Evolutionary conservation across 495 filamentous ascomycete species (phyloP), one percentile per base, ranked within the genome.

Genomic region (Aspergillus heteromorphus): DNA sequence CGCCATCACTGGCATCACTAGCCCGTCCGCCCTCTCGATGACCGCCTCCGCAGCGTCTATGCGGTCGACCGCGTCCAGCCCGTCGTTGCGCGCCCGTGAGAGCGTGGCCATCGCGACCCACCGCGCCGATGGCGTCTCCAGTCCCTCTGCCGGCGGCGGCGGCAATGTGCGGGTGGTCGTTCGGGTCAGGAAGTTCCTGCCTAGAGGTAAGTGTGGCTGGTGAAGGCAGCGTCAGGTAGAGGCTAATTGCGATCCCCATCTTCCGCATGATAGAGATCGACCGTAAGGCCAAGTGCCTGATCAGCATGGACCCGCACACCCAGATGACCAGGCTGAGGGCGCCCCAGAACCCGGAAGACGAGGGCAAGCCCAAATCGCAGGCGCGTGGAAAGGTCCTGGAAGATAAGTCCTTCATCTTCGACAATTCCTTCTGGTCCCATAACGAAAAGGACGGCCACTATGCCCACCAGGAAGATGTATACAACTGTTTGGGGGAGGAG

Each of bases 361-460:
- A 80, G n/a, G 81, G 79, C 30, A 90, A 89, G 58, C 62, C 80
- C 40, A 81, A 84, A 40, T 80, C 81, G 1, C 84, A 86, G 62
- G 79, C 81, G 9, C 86, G 90, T 31, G 74, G 74, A 23, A 95
- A 89, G 68, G 74, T 87, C 2, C 69, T 87, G 49, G 92, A 97
- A 61, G 88, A 95, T 63, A 97, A 95, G 72, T 76, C 78, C 0
- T 99, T 99, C 61, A 90, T 87, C 9, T 99, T 99, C 61, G 93
- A 99, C 73, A 95, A 91, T 67, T 96, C 90, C 1, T 99, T 97
- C 72, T 97, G 92, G 91, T 96, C 92, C 51, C 89, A 95, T 67
- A 71, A 92, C 60, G 73, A 76, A 30, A 61, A 71, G 23, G 91
- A 95, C 58, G 75, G 83, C 48, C 85, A 91, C 62, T 92, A 91